Conservation (phyloP, 2,329 filamentous ascomycete species). For the Colletotrichum sp. region DNA sequence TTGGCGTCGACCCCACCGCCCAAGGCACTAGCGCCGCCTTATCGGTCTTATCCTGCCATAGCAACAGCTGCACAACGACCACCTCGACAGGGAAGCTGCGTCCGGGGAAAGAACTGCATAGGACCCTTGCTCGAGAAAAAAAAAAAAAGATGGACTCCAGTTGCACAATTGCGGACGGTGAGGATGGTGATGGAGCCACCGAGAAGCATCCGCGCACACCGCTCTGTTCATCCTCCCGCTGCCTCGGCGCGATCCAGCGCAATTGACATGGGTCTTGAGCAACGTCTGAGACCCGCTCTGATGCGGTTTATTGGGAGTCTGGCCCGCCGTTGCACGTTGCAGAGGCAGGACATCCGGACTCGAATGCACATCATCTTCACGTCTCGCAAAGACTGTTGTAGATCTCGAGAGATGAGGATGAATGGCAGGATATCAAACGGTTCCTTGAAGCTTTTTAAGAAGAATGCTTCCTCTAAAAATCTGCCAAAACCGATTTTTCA, state of each 20-base stretch:
- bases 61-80: slow-evolving; percentile 20
- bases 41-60: slow-evolving; percentile 19
- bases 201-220: slow-evolving; percentile 13
- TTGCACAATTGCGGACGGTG: neutral
- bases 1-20: slow-evolving; percentile 14
- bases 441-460: neutral
- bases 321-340: neutral
- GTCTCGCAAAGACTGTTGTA: neutral
- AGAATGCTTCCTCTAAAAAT: neutral
- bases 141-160: neutral
- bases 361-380: neutral
- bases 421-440: neutral
- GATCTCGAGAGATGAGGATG: neutral
- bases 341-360: neutral
- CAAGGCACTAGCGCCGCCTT: slow-evolving; percentile 16
- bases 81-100: slow-evolving; percentile 5
- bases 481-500: too few species aligned
- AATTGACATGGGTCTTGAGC: neutral
- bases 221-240: neutral
- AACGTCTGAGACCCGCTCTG: neutral
- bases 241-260: neutral
- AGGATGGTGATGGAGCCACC: neutral
- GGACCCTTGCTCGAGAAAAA: slow-evolving; percentile 3
- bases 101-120: slow-evolving; percentile 20
- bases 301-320: neutral